Conservation (phyloP, 495 filamentous ascomycete species). For the Daldinia caldariorum region DNA sequence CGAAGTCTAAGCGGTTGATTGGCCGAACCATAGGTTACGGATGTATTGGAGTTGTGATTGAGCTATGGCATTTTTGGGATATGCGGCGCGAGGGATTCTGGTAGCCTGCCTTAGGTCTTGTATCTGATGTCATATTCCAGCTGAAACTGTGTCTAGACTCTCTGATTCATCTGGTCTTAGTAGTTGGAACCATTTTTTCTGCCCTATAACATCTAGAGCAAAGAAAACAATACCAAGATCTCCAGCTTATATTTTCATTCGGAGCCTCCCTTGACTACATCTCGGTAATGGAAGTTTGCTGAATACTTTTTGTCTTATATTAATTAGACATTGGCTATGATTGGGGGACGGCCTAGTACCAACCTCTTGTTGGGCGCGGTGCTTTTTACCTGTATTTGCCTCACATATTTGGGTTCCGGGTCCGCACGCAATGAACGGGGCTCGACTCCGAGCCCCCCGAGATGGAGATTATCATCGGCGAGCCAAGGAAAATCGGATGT, state of each 20-base stretch:
- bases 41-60: not conserved
- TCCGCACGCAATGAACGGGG: constrained; percentile 18
- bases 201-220: not conserved
- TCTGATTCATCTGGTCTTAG: constrained; percentile 2
- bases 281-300: not conserved
- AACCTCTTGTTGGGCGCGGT: constrained; percentile 19
- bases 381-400: constrained; percentile 15
- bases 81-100: not conserved
- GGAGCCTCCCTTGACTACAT: not conserved
- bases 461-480: constrained; percentile 10
- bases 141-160: constrained; percentile 15
- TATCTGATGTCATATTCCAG: constrained; percentile 22
- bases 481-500: constrained; percentile 27
- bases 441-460: constrained; percentile 15
- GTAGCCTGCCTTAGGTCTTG: not conserved
- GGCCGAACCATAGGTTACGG: not conserved
- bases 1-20: constrained; percentile 10
- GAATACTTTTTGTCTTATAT: not conserved
- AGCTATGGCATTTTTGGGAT: not conserved
- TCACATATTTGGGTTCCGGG: constrained; percentile 23
- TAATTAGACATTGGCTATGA: constrained; percentile 18
- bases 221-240: not conserved
- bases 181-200: constrained; percentile 1
- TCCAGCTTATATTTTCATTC: not conserved
- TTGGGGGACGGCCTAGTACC: constrained; percentile 26